These are phyloP conservation scores for Xylaria sp. DNA, from an alignment of 2,329 filamentous ascomycete species.

Conservation along the genomic window DNA sequence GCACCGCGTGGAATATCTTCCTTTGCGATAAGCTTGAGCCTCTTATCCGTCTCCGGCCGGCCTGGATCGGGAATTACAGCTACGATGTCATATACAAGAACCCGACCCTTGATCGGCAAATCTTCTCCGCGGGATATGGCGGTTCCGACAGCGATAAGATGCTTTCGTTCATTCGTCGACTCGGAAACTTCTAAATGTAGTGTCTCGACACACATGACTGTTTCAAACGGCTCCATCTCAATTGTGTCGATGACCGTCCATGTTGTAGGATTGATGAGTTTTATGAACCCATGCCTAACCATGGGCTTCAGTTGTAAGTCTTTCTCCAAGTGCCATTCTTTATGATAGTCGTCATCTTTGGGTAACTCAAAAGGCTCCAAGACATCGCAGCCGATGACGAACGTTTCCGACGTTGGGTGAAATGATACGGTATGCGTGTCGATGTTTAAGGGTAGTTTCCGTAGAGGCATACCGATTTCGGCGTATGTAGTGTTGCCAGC, in stretches of 20 bases:
- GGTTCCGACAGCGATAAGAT: conserved; percentile 86
- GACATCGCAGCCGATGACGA: conserved; percentile 78
- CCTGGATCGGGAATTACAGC: conserved; percentile 90
- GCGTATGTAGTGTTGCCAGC: conserved; percentile 70
- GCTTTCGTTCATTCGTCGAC: conserved; percentile 84
- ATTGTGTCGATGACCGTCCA: conserved; percentile 84
- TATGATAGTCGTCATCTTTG: conserved; percentile 85
- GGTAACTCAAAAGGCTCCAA: conserved; percentile 81
- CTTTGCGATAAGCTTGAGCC: conserved; percentile 84
- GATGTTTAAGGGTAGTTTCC: conserved; percentile 74
- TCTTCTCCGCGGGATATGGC: conserved; percentile 91
- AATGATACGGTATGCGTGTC: conserved; percentile 81
- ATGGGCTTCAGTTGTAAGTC: conserved; percentile 71
- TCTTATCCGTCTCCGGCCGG: conserved; percentile 84
- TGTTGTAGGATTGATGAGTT: conserved; percentile 80
- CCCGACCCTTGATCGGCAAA: conserved; percentile 81
- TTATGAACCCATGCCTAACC: conserved; percentile 77
- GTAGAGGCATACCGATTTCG: conserved; percentile 80
- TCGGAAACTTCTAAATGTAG: conserved; percentile 92
- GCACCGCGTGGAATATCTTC: conserved; percentile 94
- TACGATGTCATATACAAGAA: conserved; percentile 93
- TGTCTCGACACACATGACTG: conserved; percentile 82
- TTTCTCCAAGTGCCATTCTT: conserved; percentile 82
- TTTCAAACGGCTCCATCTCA: conserved; percentile 78
- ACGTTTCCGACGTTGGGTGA: conserved; percentile 78